Conservation (phyloP, 1,284 basidiomycete species). For the Ustilago bromivora region DNA sequence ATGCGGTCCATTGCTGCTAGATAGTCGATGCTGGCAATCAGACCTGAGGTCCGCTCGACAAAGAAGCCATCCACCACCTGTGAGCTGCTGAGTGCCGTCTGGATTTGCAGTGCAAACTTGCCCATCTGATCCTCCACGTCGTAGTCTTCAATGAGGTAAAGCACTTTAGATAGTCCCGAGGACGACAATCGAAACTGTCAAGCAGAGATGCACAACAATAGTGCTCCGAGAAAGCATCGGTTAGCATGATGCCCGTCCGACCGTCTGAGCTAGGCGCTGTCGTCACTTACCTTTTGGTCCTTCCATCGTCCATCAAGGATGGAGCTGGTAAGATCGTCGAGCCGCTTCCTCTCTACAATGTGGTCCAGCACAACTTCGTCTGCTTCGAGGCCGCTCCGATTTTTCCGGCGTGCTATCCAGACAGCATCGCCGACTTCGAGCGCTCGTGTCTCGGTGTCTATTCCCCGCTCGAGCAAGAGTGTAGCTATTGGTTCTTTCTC, state of each 20-base stretch:
- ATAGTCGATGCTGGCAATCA: conserved; percentile 73
- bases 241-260: too few relatives aligned
- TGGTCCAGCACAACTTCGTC: conserved; percentile 74
- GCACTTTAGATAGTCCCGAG: conserved; percentile 72
- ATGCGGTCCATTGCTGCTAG: conserved; percentile 72
- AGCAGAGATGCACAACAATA: background rate
- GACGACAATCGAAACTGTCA: conserved; percentile 71
- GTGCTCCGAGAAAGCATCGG: conserved; percentile 27
- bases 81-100: conserved; percentile 72
- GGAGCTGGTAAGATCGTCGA: conserved; percentile 73
- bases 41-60: conserved; percentile 73
- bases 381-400: conserved; percentile 59
- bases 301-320: conserved; percentile 74
- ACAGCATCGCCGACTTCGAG: conserved; percentile 74
- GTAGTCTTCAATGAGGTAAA: conserved; percentile 75
- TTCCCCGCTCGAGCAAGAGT: conserved; percentile 60
- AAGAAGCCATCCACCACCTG: conserved; percentile 74
- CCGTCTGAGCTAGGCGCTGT: background rate
- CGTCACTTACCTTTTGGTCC: conserved; percentile 72
- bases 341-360: conserved; percentile 74
- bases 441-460: conserved; percentile 72
- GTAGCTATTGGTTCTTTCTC: conserved; percentile 46
- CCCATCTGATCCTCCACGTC: conserved; percentile 69
- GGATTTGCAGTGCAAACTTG: conserved; percentile 66
- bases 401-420: conserved; percentile 73